A percentile compares a stretch with the other conserved stretches of the same genome.
Evolutionary conservation across 768 basidiomycete genomes (phyloP).

Genomic region (Clitopilus passeckerianus): DNA sequence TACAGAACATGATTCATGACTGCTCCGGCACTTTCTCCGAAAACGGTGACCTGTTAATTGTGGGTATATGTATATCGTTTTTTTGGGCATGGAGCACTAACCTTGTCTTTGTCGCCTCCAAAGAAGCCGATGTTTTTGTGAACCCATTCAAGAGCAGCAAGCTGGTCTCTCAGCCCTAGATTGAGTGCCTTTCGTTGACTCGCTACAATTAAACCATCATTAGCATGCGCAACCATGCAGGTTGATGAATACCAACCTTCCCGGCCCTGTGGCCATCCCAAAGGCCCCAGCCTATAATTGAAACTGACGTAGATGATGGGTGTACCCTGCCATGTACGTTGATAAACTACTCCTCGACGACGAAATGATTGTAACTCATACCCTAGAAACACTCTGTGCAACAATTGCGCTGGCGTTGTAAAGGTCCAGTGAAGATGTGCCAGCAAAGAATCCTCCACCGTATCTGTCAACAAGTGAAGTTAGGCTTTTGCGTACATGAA

Average conservation of each 20-base stretch:
- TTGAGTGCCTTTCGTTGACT: slow-evolving; percentile 23
- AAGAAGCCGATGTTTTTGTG: slow-evolving; percentile 49
- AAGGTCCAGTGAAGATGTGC: slow-evolving; percentile 9
- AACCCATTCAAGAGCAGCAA: slow-evolving; percentile 41
- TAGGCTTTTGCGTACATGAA: neutral
- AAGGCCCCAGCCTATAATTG: slow-evolving; percentile 32
- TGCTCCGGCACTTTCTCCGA: slow-evolving; percentile 46
- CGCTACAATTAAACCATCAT: neutral
- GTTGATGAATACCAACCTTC: slow-evolving; percentile 13
- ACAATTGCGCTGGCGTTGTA: slow-evolving; percentile 22
- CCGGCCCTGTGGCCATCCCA: slow-evolving; percentile 28
- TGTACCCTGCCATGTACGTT: slow-evolving; percentile 18
- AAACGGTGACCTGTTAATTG: slow-evolving; percentile 30
- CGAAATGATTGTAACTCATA: slow-evolving; percentile 2
- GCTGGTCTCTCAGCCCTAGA: slow-evolving; percentile 34
- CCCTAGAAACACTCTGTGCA: slow-evolving; percentile 17
- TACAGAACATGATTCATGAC: slow-evolving; percentile 32
- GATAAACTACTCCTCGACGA: neutral
- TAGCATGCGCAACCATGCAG: neutral
- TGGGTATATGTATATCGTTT: no score
- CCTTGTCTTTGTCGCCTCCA: slow-evolving; percentile 47
- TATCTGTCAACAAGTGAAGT: slow-evolving; percentile 7
- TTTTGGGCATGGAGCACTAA: slow-evolving; percentile 7
- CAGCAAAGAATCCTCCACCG: slow-evolving; percentile 18
- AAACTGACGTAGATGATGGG: slow-evolving; percentile 43